phyloP scores from a whole-genome alignment of 2,329 filamentous ascomycete genomes.

The Dactylellina parvicollis region DNA sequence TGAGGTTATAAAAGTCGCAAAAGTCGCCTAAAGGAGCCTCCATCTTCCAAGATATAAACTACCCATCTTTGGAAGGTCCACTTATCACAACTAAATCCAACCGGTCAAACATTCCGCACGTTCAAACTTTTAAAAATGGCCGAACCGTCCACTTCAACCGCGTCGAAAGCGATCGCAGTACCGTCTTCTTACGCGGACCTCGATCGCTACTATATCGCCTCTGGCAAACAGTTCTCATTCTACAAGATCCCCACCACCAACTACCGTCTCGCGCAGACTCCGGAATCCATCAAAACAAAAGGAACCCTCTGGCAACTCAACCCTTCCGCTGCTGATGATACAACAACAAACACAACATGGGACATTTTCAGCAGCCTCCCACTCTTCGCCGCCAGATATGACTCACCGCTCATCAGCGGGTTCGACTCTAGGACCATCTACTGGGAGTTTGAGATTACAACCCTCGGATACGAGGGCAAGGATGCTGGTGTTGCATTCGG shows the following conservation, averaged over 20 bases:
- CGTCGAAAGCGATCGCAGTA: conserved; percentile 10
- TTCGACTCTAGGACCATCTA: conserved; percentile 48
- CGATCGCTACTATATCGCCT: conserved; percentile 47
- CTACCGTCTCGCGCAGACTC: conserved; percentile 44
- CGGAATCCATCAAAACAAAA: conserved; percentile 47
- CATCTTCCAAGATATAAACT: no score
- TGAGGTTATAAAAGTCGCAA: no score
- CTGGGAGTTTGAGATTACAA: conserved; percentile 50
- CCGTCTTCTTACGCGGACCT: conserved; percentile 26
- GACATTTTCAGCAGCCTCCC: conserved; percentile 32
- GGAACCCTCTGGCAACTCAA: conserved; percentile 52
- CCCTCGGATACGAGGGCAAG: conserved; percentile 30
- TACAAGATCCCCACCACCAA: conserved; percentile 38
- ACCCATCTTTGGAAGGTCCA: neutral
- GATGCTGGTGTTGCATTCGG: conserved; percentile 24
- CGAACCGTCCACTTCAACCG: neutral
- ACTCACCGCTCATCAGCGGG: conserved; percentile 41
- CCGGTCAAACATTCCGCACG: neutral
- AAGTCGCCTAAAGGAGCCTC: no score
- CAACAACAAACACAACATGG: conserved; percentile 35
- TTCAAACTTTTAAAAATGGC: conserved; percentile 13
- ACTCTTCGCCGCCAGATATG: conserved; percentile 42
- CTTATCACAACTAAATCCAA: neutral
- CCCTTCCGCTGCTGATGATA: conserved; percentile 34
- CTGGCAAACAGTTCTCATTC: conserved; percentile 40